phyloP scores from a whole-genome alignment of 768 basidiomycete species.

The Mycena rosella region DNA sequence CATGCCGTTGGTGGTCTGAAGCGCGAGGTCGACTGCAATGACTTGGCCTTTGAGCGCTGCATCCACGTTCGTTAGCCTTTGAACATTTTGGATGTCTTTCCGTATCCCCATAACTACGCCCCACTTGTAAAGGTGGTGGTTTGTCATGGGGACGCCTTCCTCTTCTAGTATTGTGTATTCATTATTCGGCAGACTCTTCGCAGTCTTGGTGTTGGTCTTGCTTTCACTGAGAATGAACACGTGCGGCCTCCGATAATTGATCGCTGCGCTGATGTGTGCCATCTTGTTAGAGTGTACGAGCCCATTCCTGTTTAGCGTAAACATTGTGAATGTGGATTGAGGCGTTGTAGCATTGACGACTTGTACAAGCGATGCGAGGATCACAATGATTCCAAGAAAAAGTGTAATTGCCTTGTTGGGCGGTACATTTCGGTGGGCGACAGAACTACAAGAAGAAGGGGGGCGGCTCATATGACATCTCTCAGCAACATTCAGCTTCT shows the following conservation, averaged over 20 bases:
- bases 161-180: slow-evolving; percentile 12
- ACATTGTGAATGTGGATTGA: not conserved
- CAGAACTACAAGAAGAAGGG: not conserved
- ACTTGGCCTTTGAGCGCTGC: slow-evolving; percentile 37
- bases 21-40: slow-evolving; percentile 36
- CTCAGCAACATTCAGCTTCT: not conserved
- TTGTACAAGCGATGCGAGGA: not conserved
- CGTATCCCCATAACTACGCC: slow-evolving; percentile 25
- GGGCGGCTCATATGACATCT: slow-evolving; percentile 4
- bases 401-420: not conserved
- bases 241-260: not conserved
- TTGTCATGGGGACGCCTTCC: not conserved
- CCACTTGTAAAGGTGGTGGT: slow-evolving; percentile 33
- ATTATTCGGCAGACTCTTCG: not conserved
- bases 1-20: slow-evolving; percentile 25
- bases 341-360: not conserved
- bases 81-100: slow-evolving; percentile 7
- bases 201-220: slow-evolving; percentile 9
- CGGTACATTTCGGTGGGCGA: not conserved
- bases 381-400: not conserved
- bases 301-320: slow-evolving; percentile 1
- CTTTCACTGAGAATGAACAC: slow-evolving; percentile 11
- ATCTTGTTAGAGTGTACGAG: slow-evolving; percentile 5
- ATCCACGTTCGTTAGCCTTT: not conserved
- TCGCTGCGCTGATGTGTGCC: not conserved